Evolutionary conservation across 148 eudicot genomes (phyloP), one percentile per base, ranked within the genome.

Genomic region (Rhododendron henanense): DNA sequence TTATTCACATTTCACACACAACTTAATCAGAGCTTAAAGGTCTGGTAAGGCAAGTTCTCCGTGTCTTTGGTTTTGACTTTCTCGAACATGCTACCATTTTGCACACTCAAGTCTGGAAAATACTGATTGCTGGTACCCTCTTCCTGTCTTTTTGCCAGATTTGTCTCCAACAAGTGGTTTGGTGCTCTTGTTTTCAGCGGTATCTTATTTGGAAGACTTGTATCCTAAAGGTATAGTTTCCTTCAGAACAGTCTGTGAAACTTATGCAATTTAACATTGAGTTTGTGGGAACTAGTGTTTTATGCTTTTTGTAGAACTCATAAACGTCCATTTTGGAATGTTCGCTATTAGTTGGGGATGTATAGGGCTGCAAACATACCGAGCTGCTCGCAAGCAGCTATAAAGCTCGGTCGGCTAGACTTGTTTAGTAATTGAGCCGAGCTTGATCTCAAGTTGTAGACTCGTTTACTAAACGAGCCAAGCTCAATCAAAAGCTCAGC

Each of bases 101-200:
- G 3, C 69, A n/a, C 21, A 6, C 33, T 61, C 3, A 21, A 74
- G 14, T 25, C 50, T 74, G 47, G 25, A 83, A 7, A 47, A 35
- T 75, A 37, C 5, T 84, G 81, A 84, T 53, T 74, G 69, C 76
- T 85, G 80, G 21, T 77, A 39, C 85, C 67, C 57, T 73, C 48
- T 81, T 23, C 44, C 37, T 73, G 61, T 84, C 11, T 83, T 39
- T 47, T 79, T 90, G 77, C 83, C 81, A 94, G 98, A 89, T 95
- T 94, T 84, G 92, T 90, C 41, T 95, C 97, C 76, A 95, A 94
- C 78, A 95, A 94, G 85, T 95, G 98, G 97, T 94, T 94, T 87
- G 98, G 98, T 25, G 97, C 94, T 79, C 87, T 95, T 81, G 71
- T 95, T 88, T 94, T 89, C 67, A 89, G 92, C 41, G 98, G 95